Evolutionary conservation across 2,329 filamentous ascomycete species (phyloP), one percentile per base, ranked within the genome.

Genomic region (Ascochyta pisi): DNA sequence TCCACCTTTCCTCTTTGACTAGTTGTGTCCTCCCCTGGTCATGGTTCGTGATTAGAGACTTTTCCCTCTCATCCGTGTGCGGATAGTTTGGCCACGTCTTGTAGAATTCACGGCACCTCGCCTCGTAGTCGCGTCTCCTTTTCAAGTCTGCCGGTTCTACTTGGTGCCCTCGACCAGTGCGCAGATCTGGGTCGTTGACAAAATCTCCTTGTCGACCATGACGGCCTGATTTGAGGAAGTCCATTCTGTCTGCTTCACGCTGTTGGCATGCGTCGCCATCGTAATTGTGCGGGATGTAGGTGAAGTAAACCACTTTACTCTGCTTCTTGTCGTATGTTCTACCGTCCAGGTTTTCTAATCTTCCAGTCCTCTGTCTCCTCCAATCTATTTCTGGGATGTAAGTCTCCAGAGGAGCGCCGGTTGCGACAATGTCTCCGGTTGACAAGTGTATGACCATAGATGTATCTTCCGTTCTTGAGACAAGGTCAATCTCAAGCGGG

Each of bases 131-230:
- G 10, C 23, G 54, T 23, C 42, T 53, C 19, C 6, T 9, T 12
- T 29, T 12, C 34, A 38, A 26, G 40, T 69, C 65, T n/a, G 10
- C 39, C 5, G 55, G 60, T 6, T 54, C 48, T 10, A 71, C 58
- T 22, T 60, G 55, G 37, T 73, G 70, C 1, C 70, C 68, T 7
- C 40, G 16, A 1, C 67, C 70, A 1, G 64, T 68, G 3, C 12
- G 19, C 2, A 63, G 51, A 40, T 64, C 62, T 4, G 44, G 37
- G 22, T 71, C 68, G 12, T 39, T 24, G 6, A 54, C 43, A 1
- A 62, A 71, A 22, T 66, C 60, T 5, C 57, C 67, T 4, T 47
- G 38, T 0, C 54, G 55, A 3, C 70, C 68, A 40, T 73, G 70
- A 3, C 15, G 44, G 6, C 69, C 68, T 6, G 54, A 12, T 31